Evolutionary conservation across 1,139 yeast genomes (phyloP).

Genomic region (Geotrichum macrosporum): DNA sequence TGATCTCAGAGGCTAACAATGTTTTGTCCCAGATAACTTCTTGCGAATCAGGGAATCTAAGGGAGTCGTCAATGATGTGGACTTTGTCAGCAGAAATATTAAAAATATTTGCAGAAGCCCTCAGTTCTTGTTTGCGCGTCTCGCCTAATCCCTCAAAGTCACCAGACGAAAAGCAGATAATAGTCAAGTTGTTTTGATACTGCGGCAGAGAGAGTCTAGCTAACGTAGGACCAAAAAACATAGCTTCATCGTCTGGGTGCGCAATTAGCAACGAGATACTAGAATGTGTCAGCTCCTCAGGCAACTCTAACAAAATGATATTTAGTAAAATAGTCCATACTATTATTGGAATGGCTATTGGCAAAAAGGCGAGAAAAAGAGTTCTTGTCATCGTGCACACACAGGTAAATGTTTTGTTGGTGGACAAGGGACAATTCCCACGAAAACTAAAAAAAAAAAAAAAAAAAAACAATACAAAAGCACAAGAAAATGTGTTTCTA

Average conservation of each 20-base stretch:
- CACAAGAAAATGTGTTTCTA: no score
- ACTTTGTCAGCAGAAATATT: slow-evolving; percentile 47
- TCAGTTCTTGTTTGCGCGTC: slow-evolving; percentile 56
- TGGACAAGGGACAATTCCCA: no score
- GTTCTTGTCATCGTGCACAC: no score
- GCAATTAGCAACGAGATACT: slow-evolving; percentile 57
- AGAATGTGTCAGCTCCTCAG: slow-evolving; percentile 25
- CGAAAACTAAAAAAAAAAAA: no score
- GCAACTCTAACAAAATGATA: slow-evolving; percentile 16
- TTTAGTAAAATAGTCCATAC: slow-evolving; percentile 2
- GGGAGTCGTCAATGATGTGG: slow-evolving; percentile 44
- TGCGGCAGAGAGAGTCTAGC: slow-evolving; percentile 41
- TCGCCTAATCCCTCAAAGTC: slow-evolving; percentile 70
- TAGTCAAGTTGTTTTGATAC: slow-evolving; percentile 48
- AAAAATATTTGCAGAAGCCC: slow-evolving; percentile 52
- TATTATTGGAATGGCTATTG: slow-evolving; percentile 3
- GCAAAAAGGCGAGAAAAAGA: neutral
- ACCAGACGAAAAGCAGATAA: slow-evolving; percentile 76
- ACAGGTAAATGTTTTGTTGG: no score
- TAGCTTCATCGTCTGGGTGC: slow-evolving; percentile 98
- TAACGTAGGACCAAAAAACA: slow-evolving; percentile 89
- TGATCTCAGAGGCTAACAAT: slow-evolving; percentile 38
- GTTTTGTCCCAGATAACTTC: slow-evolving; percentile 56
- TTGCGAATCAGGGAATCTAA: slow-evolving; percentile 64
- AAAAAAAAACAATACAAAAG: no score